Percentiles rank a stretch among this genome's conserved stretches.
These are phyloP conservation scores for Cyberlindnera nakhonratchasimensis DNA, from an alignment of 805 yeast genomes.

Conservation along the genomic window DNA sequence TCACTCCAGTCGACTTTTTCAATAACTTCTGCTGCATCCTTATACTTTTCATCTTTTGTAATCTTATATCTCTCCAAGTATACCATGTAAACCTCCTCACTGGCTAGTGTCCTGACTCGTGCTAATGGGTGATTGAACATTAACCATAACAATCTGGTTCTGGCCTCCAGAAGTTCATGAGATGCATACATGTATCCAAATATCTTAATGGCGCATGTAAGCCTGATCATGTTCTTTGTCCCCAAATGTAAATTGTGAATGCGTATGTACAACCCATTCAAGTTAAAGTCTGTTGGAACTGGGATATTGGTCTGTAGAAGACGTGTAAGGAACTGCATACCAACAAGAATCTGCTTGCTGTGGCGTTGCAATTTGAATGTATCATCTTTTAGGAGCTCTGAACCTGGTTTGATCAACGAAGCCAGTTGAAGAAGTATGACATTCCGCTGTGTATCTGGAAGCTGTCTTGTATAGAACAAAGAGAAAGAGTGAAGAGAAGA, in stretches of 20 bases:
- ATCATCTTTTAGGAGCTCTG: conserved; percentile 1
- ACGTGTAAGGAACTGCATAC: conserved; percentile 26
- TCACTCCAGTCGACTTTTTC: conserved; percentile 21
- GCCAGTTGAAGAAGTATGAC: conserved; percentile 26
- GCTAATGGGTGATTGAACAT: conserved; percentile 32
- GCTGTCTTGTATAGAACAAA: conserved; percentile 24
- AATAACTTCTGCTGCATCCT: conserved; percentile 13
- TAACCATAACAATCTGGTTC: conserved; percentile 27
- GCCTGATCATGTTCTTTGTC: conserved; percentile 37
- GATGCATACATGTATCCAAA: conserved; percentile 38
- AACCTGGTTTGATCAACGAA: conserved; percentile 28
- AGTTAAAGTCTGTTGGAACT: conserved; percentile 23
- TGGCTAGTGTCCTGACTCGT: conserved; percentile 35
- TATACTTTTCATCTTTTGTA: conserved; percentile 31
- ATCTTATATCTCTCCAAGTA: conserved; percentile 32
- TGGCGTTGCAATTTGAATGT: conserved; percentile 16
- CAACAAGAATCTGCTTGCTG: conserved; percentile 21
- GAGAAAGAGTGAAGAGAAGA: conserved; percentile 40
- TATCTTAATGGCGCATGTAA: conserved; percentile 39
- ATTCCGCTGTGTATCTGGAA: conserved; percentile 10
- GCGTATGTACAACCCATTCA: conserved; percentile 40
- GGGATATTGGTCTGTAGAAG: conserved; percentile 20
- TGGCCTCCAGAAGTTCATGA: conserved; percentile 18
- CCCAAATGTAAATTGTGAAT: conserved; percentile 56
- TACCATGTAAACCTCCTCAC: conserved; percentile 41